Evolutionary conservation across 352 stramenopile genomes (phyloP), one percentile per base, ranked within the genome.

Genomic region (Lagenidium giganteum): DNA sequence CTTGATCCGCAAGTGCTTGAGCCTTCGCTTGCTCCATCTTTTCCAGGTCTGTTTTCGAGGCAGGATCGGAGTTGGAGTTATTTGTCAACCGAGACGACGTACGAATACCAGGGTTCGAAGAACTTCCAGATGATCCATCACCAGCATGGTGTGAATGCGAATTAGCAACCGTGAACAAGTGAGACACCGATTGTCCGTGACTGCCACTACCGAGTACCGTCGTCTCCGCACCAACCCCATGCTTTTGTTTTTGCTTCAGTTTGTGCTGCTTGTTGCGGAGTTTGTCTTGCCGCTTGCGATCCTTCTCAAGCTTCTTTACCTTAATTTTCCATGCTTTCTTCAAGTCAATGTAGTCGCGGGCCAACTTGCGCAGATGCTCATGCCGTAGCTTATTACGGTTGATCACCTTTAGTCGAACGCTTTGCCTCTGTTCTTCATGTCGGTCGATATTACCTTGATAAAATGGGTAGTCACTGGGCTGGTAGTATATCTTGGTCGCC

Each of bases 301-400:
- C 83, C 45, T 94, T 94, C 47, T 94, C 83, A 38, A 94, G 68
- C 43, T 73, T 86, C 49, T 93, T 94, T 23, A 94, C 78, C 18
- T 78, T 75, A n/a, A 70, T 30, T 42, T 89, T 88, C 83, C 83
- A 94, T 14, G 63, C 47, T 42, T 85, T 87, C 33, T 93, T 88
- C 30, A 92, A 43, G 12, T 91, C 73, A 5, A 92, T 51, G 30
- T 90, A 94, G 20, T 94, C 83, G 14, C 73, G 63, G 5, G 83
- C 80, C 5, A 93, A 61, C 24, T 65, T 73, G 21, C 83, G 83
- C 40, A 90, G 51, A 25, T 81, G 64, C 18, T 87, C 71, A 45
- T 88, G 53, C n/a, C 78, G 75, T 36, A 57, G 26, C 28, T 68
- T 67, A 54, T 94, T 92, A 14, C 79, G 64, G 34, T 43, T 64